Evolutionary conservation across 2,329 filamentous ascomycete species (phyloP), one percentile per base, ranked within the genome.

Genomic region (Arthrobotrys megalospora): DNA sequence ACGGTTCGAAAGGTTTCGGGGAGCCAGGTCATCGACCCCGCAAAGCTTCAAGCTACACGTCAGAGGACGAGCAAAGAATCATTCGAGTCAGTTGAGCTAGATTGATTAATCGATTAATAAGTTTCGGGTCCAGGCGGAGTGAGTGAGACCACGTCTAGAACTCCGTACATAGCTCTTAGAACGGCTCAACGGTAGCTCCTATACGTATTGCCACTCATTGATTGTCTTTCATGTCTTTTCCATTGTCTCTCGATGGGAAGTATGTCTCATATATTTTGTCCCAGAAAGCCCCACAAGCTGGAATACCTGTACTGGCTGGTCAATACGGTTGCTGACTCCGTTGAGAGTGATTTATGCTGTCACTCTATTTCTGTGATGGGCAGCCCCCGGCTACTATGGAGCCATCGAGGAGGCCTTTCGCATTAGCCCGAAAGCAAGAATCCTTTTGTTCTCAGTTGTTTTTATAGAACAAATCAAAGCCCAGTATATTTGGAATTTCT

Each of bases 401-500:
- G 12, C n/a, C 5, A 45, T 16, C 3, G 14, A 14, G 41, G 19
- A 14, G 12, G 55, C 34, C 24, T 34, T 55, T 71, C 67, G 60
- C 68, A 65, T 58, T 24, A 65, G 38, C 28, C 48, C 68, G 60
- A 65, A 19, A 16, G 12, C 50, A n/a, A 3, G 11, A 47, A 41
- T 63, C 4, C 36, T 64, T 48, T 58, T 6, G 2, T 48, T 64
- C 1, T 32, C 10, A n/a, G 8, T 3, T n/a, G 19, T 45, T 47
- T 21, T 58, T 38, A 38, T 14, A 48, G 7, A 47, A 48, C 12
- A 34, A 19, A 38, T 14, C 28, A 34, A 45, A 43, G 24, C 6
- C 14, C 32, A 12, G 19, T 11, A 66, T 53, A 72, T 72, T 72
- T 72, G 68, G 62, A 73, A 73, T 73, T 34, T 12, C 38, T n/a